Percentiles rank a stretch among this genome's conserved stretches.
Conservation (phyloP, 2,329 filamentous ascomycete genomes). For the Fusarium sambucinum region DNA sequence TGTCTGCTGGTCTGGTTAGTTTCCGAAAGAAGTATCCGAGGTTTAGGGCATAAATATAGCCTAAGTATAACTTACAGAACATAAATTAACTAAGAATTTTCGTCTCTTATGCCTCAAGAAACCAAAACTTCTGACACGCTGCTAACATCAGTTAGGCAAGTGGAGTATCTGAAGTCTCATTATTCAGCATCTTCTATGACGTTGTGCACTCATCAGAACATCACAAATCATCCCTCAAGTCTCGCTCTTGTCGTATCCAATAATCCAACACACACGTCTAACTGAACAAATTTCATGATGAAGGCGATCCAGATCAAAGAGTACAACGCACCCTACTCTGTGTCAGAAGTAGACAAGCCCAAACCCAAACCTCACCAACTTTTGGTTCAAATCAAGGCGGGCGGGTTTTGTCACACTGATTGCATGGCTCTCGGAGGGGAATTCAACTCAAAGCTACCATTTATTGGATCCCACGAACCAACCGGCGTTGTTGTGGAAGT, state of each 20-base stretch:
- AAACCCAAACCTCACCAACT: not conserved
- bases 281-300: accelerated
- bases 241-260: not conserved
- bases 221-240: not conserved
- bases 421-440: conserved; percentile 14
- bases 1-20: too few relatives aligned
- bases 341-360: not conserved
- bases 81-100: too few relatives aligned
- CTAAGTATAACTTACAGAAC: not conserved
- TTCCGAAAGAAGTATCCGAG: too few relatives aligned
- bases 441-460: not conserved
- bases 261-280: too few relatives aligned
- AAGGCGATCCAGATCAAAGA: conserved; percentile 11
- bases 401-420: conserved; percentile 12
- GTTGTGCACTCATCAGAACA: not conserved
- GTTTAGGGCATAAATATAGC: not conserved
- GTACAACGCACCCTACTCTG: not conserved
- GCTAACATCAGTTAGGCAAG: not conserved
- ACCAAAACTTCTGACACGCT: not conserved
- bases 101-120: not conserved
- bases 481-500: conserved; percentile 2
- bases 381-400: conserved; percentile 1
- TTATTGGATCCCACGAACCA: conserved; percentile 2
- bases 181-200: not conserved
- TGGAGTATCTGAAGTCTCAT: not conserved